Percentiles rank a stretch among this genome's conserved stretches.
Evolutionary conservation across 768 basidiomycete genomes (phyloP).

Genomic region (Pholiota conissans): DNA sequence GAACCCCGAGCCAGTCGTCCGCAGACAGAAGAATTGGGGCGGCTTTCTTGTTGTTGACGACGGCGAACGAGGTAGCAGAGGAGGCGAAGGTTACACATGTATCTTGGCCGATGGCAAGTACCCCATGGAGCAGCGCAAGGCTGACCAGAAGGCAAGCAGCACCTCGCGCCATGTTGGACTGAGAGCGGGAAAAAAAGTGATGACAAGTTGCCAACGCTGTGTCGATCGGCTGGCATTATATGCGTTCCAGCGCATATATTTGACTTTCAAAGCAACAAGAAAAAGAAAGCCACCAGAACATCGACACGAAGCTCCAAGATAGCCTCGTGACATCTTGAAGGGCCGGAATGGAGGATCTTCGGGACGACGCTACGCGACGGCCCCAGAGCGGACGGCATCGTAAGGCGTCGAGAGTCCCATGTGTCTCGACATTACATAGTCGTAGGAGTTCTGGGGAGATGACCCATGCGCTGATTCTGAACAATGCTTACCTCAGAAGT

Average conservation of each 20-base stretch:
- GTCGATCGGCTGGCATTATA: conserved; percentile 8
- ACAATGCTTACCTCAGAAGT: background rate
- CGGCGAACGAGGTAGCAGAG: conserved; percentile 36
- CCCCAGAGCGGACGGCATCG: conserved; percentile 2
- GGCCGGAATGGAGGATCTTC: conserved; percentile 19
- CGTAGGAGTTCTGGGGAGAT: background rate
- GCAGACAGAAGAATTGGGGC: conserved; percentile 49
- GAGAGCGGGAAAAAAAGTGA: too few relatives aligned
- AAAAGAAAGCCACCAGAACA: conserved; percentile 2
- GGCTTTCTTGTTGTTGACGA: conserved; percentile 45
- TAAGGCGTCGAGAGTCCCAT: background rate
- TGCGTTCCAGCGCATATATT: background rate
- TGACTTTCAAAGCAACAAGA: conserved; percentile 6
- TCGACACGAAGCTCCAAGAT: conserved; percentile 8
- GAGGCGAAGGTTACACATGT: conserved; percentile 47
- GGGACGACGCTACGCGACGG: conserved; percentile 14
- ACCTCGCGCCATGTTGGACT: conserved; percentile 15
- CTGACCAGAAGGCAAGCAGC: conserved; percentile 15
- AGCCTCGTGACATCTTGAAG: conserved; percentile 16
- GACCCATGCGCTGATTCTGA: background rate
- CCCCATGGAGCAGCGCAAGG: conserved; percentile 19
- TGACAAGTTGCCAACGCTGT: too few relatives aligned
- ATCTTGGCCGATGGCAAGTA: conserved; percentile 46
- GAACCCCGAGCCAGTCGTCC: conserved; percentile 66
- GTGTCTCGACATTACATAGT: background rate